Evolutionary conservation across 2,329 filamentous ascomycete genomes (phyloP).

Genomic region (Leptographium procerum): DNA sequence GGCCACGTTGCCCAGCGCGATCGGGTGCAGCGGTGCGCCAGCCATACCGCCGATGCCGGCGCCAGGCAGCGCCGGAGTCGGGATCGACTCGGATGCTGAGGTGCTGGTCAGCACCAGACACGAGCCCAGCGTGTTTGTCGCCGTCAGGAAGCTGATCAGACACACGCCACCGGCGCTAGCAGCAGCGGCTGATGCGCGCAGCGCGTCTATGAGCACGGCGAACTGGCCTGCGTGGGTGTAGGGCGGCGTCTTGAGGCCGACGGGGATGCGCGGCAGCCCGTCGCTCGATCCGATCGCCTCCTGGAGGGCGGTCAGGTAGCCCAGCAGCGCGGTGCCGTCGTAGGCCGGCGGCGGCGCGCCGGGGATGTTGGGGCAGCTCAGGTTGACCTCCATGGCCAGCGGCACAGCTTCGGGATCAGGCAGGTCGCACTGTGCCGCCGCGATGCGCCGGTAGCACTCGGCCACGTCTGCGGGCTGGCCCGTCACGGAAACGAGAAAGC

Average conservation of each 20-base stretch:
- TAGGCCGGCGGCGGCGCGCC: conserved; percentile 62
- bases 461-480: conserved; percentile 47
- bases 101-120: conserved; percentile 52
- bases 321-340: conserved; percentile 33
- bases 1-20: conserved; percentile 66
- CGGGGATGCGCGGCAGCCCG: conserved; percentile 20
- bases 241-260: conserved; percentile 64
- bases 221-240: conserved; percentile 64
- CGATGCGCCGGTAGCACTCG: conserved; percentile 42
- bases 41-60: conserved; percentile 59
- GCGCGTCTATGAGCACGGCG: conserved; percentile 37
- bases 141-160: conserved; percentile 56
- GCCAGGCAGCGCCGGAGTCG: conserved; percentile 38
- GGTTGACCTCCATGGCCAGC: conserved; percentile 64
- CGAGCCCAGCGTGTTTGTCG: conserved; percentile 61
- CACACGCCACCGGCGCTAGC: conserved; percentile 15
- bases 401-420: conserved; percentile 22
- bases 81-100: conserved; percentile 3
- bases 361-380: conserved; percentile 67
- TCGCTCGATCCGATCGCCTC: background rate
- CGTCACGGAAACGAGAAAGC: conserved; percentile 61
- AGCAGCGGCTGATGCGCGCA: conserved; percentile 24
- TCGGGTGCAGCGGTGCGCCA: conserved; percentile 58
- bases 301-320: conserved; percentile 41
- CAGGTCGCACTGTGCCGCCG: conserved; percentile 23